A percentile compares a stretch with the other conserved stretches of the same genome.
Evolutionary conservation across 1,139 yeast genomes (phyloP).

Genomic region (Hyphopichia wangnamkhiaoensis): DNA sequence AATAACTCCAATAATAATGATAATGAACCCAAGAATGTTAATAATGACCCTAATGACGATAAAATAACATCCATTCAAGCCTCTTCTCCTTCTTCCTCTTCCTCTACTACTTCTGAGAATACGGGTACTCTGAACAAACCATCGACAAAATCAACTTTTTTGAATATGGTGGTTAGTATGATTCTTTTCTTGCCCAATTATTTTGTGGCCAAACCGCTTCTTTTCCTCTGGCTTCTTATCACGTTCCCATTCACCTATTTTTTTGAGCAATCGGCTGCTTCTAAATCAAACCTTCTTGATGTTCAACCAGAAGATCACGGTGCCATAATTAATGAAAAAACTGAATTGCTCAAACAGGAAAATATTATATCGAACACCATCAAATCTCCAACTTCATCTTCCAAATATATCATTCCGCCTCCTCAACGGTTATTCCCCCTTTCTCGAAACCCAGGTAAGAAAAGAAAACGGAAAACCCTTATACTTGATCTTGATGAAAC

Average conservation of each 20-base stretch:
- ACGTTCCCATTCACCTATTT: constrained; percentile 52
- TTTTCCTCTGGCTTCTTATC: constrained; percentile 41
- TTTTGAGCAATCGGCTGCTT: constrained; percentile 18
- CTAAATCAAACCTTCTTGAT: constrained; percentile 8
- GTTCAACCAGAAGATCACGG: constrained; percentile 3
- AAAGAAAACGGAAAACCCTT: constrained; percentile 58
- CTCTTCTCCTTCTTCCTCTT: neutral
- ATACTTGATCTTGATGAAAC: constrained; percentile 93
- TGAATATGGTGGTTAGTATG: neutral
- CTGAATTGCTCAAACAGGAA: constrained; percentile 44
- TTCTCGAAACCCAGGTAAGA: constrained; percentile 41
- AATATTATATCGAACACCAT: constrained; percentile 44
- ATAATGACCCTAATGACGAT: neutral
- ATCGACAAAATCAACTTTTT: neutral
- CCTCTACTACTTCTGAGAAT: no score
- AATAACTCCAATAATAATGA: constrained; percentile 3
- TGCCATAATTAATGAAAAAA: constrained; percentile 28
- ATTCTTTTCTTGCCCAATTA: constrained; percentile 43
- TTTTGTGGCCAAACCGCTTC: constrained; percentile 45
- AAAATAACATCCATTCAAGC: neutral
- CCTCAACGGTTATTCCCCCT: constrained; percentile 49
- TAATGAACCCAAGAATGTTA: neutral
- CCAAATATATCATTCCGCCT: constrained; percentile 50
- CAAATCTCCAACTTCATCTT: constrained; percentile 58
- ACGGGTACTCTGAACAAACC: no score